Base-by-base conservation (phyloP, 495 filamentous ascomycete genomes). In the Paragyromitra xinjiangensis region DNA sequence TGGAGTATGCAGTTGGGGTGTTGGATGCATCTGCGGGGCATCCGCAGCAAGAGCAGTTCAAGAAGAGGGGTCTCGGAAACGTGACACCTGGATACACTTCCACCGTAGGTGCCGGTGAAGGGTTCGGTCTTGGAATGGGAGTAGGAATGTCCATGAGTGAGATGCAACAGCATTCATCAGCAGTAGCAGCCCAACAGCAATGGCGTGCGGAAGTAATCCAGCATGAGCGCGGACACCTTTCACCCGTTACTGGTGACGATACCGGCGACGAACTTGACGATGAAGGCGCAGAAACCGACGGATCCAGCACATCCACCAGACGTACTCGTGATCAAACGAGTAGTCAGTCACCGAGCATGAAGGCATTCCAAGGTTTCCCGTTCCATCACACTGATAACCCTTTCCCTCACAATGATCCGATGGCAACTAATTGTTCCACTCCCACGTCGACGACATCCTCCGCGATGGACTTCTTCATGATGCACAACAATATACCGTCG, bases 1-100 rank as follows among this genome's bases (percentile, higher is more conserved):
- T 92, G 9, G 90, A 92, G 66, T 90, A 91, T 79, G 92, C 92
- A 24, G 89, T 93, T 83, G 88, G 88, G 26, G 91, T 92, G 87
- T 83, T 94, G 64, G 91, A 94, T 72, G 74, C 77, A 11, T 80
- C 81, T 24, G 81, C 77, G 3, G 81, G 81, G 12, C 73, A 82
- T 24, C 61, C 79, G 8, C 81, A 82, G 44, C 81, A 82, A 56
- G 81, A 82, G 39, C 73, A 80, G 45, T 78, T 81, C 37, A 78
- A 78, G 65, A 81, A 78, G 68, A 71, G 66, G 22, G 80, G 56
- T 8, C 50, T 81, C 26, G 80, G 68, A 42, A 78, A 78, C 22
- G 45, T 62, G 39, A 53, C 61, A 29, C 67, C 42, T 12, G 69
- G 64, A 37, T 81, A 81, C 53, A 65, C 73, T 40, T 81, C 74